Evolutionary conservation across 257 asterid genomes (phyloP), one percentile per base, ranked within the genome.

Genomic region (Solanum acaule): DNA sequence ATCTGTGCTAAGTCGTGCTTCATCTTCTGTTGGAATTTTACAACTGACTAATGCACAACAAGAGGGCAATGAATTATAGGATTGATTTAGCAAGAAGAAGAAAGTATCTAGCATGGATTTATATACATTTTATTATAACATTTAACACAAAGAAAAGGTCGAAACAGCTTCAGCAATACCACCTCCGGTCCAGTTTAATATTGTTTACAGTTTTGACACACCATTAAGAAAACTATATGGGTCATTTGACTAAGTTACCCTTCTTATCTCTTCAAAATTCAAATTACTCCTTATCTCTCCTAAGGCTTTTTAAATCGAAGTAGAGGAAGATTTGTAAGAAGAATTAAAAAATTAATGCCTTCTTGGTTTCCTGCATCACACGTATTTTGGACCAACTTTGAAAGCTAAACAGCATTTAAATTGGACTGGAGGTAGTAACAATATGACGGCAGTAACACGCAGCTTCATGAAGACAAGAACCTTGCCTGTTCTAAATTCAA

Each of bases 401-500:
- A 79, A 79, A 44, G 65, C 9, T 79, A 44, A 78, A 78, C 10
- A 44, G 27, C 85, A 79, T 29, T 2, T 79, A 79, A 27, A 29
- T 42, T 79, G 85, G 40, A 44, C 37, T 5, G 16, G 85, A 79
- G 85, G 61, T 78, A 78, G 84, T 78, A 78, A 79, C 38, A 44
- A 79, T 79, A 44, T 44, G 38, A 88, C 46, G 61, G 91, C 44
- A 82, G 86, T 49, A 82, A 49, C 29, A 49, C 22, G 0, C 27
- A 82, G 70, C 70, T 82, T 85, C 23, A 33, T 81, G 87, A 87
- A 90, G 85, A 83, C 52, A 90, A 91, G 86, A 84, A 37, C 77
- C 85, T 86, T 93, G 93, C 99, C 99, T 87, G 94, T 93, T 88
- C 96, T 92, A 91, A 96, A 93, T 89, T 94, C 98, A 94, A 97